Conservation (phyloP, 2,329 filamentous ascomycete species). For the Hypoxylon sp. region DNA sequence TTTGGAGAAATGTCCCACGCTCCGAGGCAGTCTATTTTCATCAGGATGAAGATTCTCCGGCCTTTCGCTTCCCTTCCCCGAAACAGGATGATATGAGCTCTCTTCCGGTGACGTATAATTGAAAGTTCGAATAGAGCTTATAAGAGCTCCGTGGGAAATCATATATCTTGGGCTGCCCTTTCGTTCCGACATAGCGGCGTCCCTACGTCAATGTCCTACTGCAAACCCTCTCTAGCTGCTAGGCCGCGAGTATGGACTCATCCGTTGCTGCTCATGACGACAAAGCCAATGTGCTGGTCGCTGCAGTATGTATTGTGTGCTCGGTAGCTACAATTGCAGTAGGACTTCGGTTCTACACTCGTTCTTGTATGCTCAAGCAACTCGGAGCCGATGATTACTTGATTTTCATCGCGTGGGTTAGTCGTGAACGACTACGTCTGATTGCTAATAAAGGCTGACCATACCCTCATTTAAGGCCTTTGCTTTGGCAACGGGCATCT, state of each 20-base stretch:
- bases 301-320: slow-evolving; percentile 45
- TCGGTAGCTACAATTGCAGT: slow-evolving; percentile 47
- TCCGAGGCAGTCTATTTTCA: slow-evolving; percentile 29
- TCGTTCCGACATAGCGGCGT: not conserved
- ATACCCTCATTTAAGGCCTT: slow-evolving; percentile 28
- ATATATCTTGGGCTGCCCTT: not conserved
- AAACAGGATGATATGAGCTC: slow-evolving; percentile 8
- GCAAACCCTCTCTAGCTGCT: slow-evolving; percentile 9
- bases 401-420: slow-evolving; percentile 54
- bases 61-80: slow-evolving; percentile 17
- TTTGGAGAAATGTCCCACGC: slow-evolving; percentile 24
- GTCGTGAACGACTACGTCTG: slow-evolving; percentile 47
- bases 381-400: slow-evolving; percentile 53
- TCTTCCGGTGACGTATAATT: slow-evolving; percentile 27
- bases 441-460: slow-evolving; percentile 18
- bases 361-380: slow-evolving; percentile 48
- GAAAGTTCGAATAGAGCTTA: slow-evolving; percentile 7
- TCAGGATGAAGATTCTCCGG: slow-evolving; percentile 36
- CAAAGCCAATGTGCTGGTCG: slow-evolving; percentile 45
- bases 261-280: slow-evolving; percentile 41
- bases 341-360: slow-evolving; percentile 51
- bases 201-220: slow-evolving; percentile 1
- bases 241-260: slow-evolving; percentile 33
- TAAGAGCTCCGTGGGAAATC: slow-evolving; percentile 17
- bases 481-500: slow-evolving; percentile 45